Conservation (phyloP, 2,329 filamentous ascomycete genomes). For the Rachicladosporium sp. region DNA sequence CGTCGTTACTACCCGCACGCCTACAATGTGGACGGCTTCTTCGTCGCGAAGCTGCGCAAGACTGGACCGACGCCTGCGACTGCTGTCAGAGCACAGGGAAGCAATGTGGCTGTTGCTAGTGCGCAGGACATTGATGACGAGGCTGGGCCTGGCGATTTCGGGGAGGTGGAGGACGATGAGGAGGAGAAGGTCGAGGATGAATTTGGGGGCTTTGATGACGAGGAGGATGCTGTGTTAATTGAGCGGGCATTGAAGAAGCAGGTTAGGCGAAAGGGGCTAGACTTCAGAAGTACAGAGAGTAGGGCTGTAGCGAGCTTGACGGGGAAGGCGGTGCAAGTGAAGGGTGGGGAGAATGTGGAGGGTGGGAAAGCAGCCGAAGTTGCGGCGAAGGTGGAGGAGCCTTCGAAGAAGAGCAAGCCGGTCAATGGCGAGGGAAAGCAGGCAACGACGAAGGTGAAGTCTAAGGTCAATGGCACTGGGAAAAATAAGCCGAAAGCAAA, state of each 20-base stretch:
- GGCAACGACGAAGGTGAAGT: too few relatives aligned
- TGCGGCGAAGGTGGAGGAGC: too few relatives aligned
- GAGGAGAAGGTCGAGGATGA: slow-evolving; percentile 23
- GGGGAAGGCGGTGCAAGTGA: neutral
- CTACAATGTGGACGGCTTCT: slow-evolving; percentile 97
- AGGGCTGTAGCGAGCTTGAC: slow-evolving; percentile 9
- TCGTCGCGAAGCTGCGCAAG: slow-evolving; percentile 96
- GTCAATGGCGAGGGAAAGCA: too few relatives aligned
- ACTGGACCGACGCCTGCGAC: slow-evolving; percentile 60
- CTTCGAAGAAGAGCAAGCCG: too few relatives aligned
- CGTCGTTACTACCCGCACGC: slow-evolving; percentile 80
- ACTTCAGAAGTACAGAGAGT: slow-evolving; percentile 28
- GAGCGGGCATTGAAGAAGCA: slow-evolving; percentile 31
- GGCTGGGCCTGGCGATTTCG: slow-evolving; percentile 19
- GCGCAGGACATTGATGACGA: slow-evolving; percentile 46
- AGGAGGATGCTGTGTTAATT: slow-evolving; percentile 38
- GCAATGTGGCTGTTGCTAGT: slow-evolving; percentile 19
- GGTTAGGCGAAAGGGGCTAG: slow-evolving; percentile 35
- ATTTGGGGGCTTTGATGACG: slow-evolving; percentile 39
- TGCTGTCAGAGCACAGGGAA: slow-evolving; percentile 32
- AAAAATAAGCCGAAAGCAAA: too few relatives aligned
- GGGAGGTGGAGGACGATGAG: slow-evolving; percentile 45
- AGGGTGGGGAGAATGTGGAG: too few relatives aligned
- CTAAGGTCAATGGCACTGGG: too few relatives aligned
- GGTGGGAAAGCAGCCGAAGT: too few relatives aligned